These are phyloP conservation scores for Rhododendron ovatum DNA, from an alignment of 148 eudicot genomes.

Conservation along the genomic window DNA sequence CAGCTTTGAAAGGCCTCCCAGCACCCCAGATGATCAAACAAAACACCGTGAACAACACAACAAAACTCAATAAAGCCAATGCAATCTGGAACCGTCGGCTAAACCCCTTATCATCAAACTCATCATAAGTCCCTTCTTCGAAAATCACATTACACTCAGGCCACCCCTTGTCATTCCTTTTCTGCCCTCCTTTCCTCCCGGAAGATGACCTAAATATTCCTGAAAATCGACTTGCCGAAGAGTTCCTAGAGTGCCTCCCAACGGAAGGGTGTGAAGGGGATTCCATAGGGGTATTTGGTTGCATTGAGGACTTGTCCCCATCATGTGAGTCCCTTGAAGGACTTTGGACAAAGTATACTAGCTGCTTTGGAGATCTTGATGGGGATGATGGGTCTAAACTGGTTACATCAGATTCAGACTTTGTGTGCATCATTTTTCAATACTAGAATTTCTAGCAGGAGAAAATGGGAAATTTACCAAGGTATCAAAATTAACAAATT, in stretches of 20 bases:
- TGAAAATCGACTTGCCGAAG: constrained; percentile 84
- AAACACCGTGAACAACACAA: constrained; percentile 62
- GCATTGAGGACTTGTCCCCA: constrained; percentile 86
- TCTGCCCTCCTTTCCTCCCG: constrained; percentile 62
- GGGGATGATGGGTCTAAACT: constrained; percentile 95
- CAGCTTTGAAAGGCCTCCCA: constrained; percentile 63
- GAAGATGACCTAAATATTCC: constrained; percentile 90
- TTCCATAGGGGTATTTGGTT: constrained; percentile 79
- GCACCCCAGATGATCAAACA: constrained; percentile 96
- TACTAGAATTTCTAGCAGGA: not conserved
- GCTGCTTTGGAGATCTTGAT: constrained; percentile 77
- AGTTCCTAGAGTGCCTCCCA: constrained; percentile 90
- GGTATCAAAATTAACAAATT: not conserved
- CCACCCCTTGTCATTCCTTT: constrained; percentile 92
- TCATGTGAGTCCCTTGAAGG: constrained; percentile 95
- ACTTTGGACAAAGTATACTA: constrained; percentile 77
- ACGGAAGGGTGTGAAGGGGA: constrained; percentile 86
- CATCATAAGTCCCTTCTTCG: constrained; percentile 86
- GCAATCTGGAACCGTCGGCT: constrained; percentile 52
- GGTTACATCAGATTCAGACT: constrained; percentile 88
- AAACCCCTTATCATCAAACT: constrained; percentile 40
- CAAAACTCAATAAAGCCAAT: constrained; percentile 51
- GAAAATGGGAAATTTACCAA: not conserved
- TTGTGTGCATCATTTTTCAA: constrained; percentile 56
- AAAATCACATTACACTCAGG: constrained; percentile 93